These are phyloP conservation scores for Cicer bijugum DNA, from an alignment of 306 rosid species.

Conservation along the genomic window DNA sequence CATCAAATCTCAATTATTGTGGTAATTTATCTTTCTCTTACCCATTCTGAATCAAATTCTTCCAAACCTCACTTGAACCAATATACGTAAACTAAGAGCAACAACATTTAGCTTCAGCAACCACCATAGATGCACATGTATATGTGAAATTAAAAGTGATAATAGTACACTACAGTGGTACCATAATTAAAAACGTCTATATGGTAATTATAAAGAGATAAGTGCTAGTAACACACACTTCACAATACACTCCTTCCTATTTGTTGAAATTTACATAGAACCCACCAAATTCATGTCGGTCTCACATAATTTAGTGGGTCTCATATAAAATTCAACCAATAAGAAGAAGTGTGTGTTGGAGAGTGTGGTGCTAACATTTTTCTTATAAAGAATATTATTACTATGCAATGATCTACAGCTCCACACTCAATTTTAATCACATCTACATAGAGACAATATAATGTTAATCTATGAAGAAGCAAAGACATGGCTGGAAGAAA, in stretches of 20 bases:
- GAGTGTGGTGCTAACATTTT: too few relatives aligned
- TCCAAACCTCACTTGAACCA: conserved; percentile 35
- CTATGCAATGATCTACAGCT: conserved; percentile 15
- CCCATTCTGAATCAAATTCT: conserved; percentile 27
- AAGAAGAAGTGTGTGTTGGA: too few relatives aligned
- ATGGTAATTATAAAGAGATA: background rate
- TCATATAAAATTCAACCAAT: too few relatives aligned
- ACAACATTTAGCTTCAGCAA: conserved; percentile 19
- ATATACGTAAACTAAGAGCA: conserved; percentile 12
- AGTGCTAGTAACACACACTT: too few relatives aligned
- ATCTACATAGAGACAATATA: conserved; percentile 10
- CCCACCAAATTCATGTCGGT: too few relatives aligned
- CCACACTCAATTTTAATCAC: conserved; percentile 8
- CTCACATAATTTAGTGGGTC: too few relatives aligned
- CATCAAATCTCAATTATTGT: conserved; percentile 26
- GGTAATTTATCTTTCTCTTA: conserved; percentile 28
- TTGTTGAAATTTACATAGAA: too few relatives aligned
- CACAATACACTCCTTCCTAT: too few relatives aligned
- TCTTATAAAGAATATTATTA: background rate
- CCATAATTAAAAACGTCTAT: conserved; percentile 9
- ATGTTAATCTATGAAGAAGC: background rate
- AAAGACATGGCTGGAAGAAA: background rate
- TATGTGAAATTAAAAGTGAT: conserved; percentile 28
- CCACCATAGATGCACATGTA: conserved; percentile 21
- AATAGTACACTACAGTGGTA: conserved; percentile 27